Evolutionary conservation across 2,329 filamentous ascomycete genomes (phyloP).

Genomic region (Colletotrichum ledebouriae): DNA sequence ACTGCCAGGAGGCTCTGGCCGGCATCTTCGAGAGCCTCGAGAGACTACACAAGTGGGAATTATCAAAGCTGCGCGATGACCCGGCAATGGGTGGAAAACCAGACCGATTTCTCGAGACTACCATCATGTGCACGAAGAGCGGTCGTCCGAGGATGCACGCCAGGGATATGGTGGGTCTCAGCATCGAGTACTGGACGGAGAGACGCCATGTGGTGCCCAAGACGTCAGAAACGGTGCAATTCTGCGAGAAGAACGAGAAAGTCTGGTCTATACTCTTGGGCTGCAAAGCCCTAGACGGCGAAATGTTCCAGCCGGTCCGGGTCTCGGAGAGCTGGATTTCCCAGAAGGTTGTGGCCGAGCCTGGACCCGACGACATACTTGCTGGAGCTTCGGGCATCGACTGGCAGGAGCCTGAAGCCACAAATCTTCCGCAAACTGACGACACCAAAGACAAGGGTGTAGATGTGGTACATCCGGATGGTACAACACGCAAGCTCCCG

Average conservation of each 20-base stretch:
- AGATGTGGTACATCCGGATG: slow-evolving; percentile 63
- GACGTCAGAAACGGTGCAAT: slow-evolving; percentile 53
- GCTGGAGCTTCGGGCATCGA: slow-evolving; percentile 62
- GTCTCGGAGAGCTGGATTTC: slow-evolving; percentile 83
- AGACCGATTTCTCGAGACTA: slow-evolving; percentile 64
- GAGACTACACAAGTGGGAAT: slow-evolving; percentile 79
- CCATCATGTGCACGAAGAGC: slow-evolving; percentile 77
- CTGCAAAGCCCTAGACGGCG: slow-evolving; percentile 64
- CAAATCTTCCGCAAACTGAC: slow-evolving; percentile 64
- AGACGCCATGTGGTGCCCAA: slow-evolving; percentile 61
- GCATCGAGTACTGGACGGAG: slow-evolving; percentile 83
- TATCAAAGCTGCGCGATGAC: slow-evolving; percentile 68
- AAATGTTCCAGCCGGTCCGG: slow-evolving; percentile 71
- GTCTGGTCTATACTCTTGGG: slow-evolving; percentile 78
- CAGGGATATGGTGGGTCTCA: slow-evolving; percentile 75
- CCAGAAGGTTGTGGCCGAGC: slow-evolving; percentile 68
- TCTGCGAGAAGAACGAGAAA: slow-evolving; percentile 58
- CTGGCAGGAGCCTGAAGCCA: slow-evolving; percentile 80
- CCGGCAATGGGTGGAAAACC: slow-evolving; percentile 58
- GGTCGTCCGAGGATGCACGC: slow-evolving; percentile 80
- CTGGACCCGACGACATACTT: slow-evolving; percentile 58
- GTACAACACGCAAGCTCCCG: slow-evolving; percentile 68
- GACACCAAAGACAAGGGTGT: slow-evolving; percentile 65
- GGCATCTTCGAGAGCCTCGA: slow-evolving; percentile 79
- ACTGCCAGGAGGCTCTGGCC: slow-evolving; percentile 82